phyloP scores from a whole-genome alignment of 768 basidiomycete genomes.

The Panellus pusillus region DNA sequence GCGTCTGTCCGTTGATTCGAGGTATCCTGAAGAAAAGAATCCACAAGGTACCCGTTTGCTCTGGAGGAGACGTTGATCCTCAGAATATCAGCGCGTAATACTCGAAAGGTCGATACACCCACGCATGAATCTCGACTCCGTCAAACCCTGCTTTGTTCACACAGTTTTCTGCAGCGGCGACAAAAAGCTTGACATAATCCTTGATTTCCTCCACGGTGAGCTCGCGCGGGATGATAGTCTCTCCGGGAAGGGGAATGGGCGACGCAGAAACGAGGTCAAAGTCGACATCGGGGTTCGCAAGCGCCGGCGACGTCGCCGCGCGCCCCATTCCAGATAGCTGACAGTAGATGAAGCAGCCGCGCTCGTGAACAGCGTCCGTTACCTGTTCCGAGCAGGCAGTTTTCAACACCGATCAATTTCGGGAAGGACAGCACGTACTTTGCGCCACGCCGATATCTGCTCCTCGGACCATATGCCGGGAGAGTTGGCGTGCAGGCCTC shows the following conservation, averaged over 20 bases:
- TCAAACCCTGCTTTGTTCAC: conserved; percentile 7
- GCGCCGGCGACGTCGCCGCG: conserved; percentile 1
- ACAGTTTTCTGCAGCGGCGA: conserved; percentile 1
- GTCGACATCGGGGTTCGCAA: conserved; percentile 1
- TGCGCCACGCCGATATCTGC: conserved; percentile 3
- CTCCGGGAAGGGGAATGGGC: conserved; percentile 7
- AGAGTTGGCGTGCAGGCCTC: not conserved
- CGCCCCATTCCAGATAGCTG: conserved; percentile 11
- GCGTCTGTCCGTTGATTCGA: conserved; percentile 9
- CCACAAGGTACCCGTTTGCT: conserved; percentile 8
- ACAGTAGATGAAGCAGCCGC: conserved; percentile 7
- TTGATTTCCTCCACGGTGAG: conserved; percentile 5
- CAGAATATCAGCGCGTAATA: not conserved
- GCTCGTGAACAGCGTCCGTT: conserved; percentile 3
- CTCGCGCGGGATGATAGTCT: not conserved
- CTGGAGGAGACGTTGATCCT: not conserved
- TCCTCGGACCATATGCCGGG: conserved; percentile 9
- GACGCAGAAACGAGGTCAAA: conserved; percentile 10
- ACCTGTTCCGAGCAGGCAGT: not conserved
- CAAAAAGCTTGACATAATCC: conserved; percentile 5
- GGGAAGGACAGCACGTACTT: not conserved
- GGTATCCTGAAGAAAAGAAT: conserved; percentile 5
- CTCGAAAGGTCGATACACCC: not conserved
- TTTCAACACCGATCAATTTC: not conserved
- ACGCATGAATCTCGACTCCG: conserved; percentile 6